Evolutionary conservation across 148 eudicot species (phyloP).

Genomic region (Salicornia ramosissima): DNA sequence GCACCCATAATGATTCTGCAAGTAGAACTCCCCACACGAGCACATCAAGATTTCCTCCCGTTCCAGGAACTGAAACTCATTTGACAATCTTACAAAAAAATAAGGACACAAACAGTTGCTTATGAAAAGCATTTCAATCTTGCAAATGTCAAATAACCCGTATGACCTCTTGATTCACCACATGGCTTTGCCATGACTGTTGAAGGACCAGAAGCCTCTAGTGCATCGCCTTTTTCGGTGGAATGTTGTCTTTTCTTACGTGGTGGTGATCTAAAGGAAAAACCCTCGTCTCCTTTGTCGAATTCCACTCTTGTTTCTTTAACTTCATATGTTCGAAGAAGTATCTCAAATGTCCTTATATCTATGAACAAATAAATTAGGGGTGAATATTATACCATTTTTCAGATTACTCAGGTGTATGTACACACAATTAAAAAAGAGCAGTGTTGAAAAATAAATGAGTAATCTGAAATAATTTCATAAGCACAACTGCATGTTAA

Average conservation of each 20-base stretch:
- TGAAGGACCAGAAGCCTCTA: constrained; percentile 37
- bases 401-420: no score
- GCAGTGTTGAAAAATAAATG: no score
- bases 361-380: constrained; percentile 33
- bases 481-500: no score
- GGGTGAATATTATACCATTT: background rate
- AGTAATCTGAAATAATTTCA: no score
- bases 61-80: background rate
- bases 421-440: no score
- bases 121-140: constrained; percentile 47
- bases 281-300: constrained; percentile 35
- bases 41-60: background rate
- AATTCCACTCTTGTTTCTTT: constrained; percentile 47
- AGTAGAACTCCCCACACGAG: background rate
- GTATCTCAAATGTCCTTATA: constrained; percentile 86
- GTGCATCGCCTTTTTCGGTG: constrained; percentile 34
- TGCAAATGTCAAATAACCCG: constrained; percentile 92
- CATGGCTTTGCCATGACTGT: constrained; percentile 62
- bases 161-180: constrained; percentile 78
- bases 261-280: constrained; percentile 39
- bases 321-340: constrained; percentile 71
- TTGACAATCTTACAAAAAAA: no score
- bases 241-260: constrained; percentile 65
- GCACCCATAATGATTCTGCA: background rate
- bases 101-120: background rate